phyloP scores from a whole-genome alignment of 768 basidiomycete species.

The Sporobolomyces phaffii region DNA sequence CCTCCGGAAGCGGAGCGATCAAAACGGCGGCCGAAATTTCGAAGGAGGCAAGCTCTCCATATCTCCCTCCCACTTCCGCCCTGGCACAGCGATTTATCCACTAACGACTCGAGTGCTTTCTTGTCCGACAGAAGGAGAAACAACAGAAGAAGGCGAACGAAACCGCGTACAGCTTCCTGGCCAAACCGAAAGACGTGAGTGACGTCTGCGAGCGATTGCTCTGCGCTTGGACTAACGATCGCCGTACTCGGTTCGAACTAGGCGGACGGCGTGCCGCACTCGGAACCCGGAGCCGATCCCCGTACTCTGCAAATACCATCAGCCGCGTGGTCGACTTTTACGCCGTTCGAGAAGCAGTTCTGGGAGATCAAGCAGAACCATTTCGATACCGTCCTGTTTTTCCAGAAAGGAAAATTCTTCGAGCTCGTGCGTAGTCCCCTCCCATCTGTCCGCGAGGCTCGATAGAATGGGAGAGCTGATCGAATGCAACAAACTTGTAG shows the following conservation, averaged over 20 bases:
- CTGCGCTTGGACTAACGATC: no score
- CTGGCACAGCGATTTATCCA: slow-evolving; percentile 59
- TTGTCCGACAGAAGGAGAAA: slow-evolving; percentile 69
- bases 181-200: slow-evolving; percentile 41
- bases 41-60: slow-evolving; percentile 22
- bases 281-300: slow-evolving; percentile 82
- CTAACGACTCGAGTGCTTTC: slow-evolving; percentile 36
- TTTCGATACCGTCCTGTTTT: slow-evolving; percentile 92
- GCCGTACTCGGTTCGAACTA: no score
- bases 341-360: slow-evolving; percentile 85
- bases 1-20: slow-evolving; percentile 43
- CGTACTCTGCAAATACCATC: slow-evolving; percentile 75
- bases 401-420: slow-evolving; percentile 76
- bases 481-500: no score
- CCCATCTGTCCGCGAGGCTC: no score
- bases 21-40: slow-evolving; percentile 42
- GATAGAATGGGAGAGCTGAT: no score
- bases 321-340: slow-evolving; percentile 71
- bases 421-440: slow-evolving; percentile 39
- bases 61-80: slow-evolving; percentile 13
- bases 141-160: slow-evolving; percentile 70
- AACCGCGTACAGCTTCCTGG: slow-evolving; percentile 40
- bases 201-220: background rate
- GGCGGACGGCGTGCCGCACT: slow-evolving; percentile 74
- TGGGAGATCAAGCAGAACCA: slow-evolving; percentile 88